phyloP scores from a whole-genome alignment of 1,284 basidiomycete species.

The Boletellus deceptivus region DNA sequence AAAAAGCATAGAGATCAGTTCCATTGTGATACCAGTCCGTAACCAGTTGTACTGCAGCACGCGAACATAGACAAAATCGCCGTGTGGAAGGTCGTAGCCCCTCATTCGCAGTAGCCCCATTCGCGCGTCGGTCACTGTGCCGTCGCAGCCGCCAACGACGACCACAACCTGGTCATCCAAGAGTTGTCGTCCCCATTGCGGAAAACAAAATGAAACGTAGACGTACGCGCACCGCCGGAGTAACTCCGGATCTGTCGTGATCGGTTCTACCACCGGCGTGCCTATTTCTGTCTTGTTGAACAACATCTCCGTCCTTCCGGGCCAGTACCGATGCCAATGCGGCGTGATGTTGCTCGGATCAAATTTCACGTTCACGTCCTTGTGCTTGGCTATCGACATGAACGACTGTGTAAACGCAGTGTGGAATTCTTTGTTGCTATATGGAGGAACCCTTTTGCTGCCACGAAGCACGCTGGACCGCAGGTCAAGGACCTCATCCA shows the following conservation, averaged over 20 bases:
- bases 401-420: conserved; percentile 29
- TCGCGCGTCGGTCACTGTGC: background rate
- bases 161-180: background rate
- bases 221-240: conserved; percentile 27
- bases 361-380: conserved; percentile 22
- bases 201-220: background rate
- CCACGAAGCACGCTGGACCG: no score
- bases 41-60: background rate
- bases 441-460: conserved; percentile 1
- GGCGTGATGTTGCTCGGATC: conserved; percentile 25
- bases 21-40: no score
- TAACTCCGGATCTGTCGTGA: conserved; percentile 12
- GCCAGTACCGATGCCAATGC: conserved; percentile 15
- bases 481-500: no score
- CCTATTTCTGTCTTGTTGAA: conserved; percentile 24
- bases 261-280: background rate
- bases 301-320: conserved; percentile 25
- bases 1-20: no score
- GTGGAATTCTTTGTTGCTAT: conserved; percentile 21
- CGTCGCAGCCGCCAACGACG: background rate
- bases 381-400: conserved; percentile 17
- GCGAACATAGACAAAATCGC: background rate
- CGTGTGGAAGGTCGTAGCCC: no score
- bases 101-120: no score
- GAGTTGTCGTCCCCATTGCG: no score